Evolutionary conservation across 345 rosid genomes (phyloP).

Genomic region (Garcia nutans): DNA sequence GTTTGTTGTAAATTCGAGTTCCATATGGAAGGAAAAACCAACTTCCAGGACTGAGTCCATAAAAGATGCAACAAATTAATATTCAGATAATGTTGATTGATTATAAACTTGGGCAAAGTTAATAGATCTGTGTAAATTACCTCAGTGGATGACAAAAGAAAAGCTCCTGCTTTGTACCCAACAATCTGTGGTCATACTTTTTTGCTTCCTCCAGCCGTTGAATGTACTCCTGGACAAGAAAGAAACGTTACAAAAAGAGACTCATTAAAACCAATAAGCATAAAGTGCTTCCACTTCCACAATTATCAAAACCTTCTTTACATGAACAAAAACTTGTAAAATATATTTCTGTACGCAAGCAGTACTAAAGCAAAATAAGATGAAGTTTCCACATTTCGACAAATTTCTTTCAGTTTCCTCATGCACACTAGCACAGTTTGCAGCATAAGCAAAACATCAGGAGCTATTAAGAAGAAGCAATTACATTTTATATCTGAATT

Average conservation of each 20-base stretch:
- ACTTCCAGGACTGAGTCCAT: conserved; percentile 86
- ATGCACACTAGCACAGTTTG: background rate
- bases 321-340: background rate
- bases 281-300: background rate
- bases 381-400: background rate
- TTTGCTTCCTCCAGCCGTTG: conserved; percentile 76
- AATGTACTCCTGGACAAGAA: conserved; percentile 63
- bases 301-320: background rate
- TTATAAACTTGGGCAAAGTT: conserved; percentile 5
- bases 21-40: conserved; percentile 97
- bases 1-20: conserved; percentile 79
- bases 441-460: background rate
- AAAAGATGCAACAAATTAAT: conserved; percentile 19
- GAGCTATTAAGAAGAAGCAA: background rate
- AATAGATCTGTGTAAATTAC: conserved; percentile 30
- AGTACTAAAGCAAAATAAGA: background rate
- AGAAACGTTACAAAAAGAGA: background rate
- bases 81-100: conserved; percentile 6
- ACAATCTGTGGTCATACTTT: conserved; percentile 84
- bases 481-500: background rate
- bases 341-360: background rate
- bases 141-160: conserved; percentile 87
- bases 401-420: background rate
- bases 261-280: background rate
- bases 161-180: conserved; percentile 91